Conservation (phyloP, 1,139 yeast genomes). For the Sporopachydermia cereana region DNA sequence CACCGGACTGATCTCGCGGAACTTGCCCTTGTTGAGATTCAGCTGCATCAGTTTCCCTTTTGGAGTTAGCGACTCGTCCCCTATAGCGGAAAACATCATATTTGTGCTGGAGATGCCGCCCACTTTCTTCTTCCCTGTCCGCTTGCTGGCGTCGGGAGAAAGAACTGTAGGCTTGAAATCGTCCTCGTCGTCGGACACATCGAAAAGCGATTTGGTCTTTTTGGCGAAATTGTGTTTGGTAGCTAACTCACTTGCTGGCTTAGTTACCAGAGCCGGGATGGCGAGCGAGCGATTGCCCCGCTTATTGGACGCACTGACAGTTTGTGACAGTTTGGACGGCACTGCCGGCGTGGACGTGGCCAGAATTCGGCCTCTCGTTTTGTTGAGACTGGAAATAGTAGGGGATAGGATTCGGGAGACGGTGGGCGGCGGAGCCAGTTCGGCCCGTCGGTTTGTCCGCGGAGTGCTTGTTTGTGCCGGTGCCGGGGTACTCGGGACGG, state of each 20-base stretch:
- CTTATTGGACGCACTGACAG: background rate
- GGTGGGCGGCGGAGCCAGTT: background rate
- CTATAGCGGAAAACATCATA: conserved; percentile 5
- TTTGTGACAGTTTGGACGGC: conserved; percentile 2
- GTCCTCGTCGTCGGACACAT: conserved; percentile 4
- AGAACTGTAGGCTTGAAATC: background rate
- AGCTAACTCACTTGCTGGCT: conserved; percentile 6
- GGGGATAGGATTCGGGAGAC: background rate
- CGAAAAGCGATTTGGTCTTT: conserved; percentile 2
- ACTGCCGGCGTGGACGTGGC: conserved; percentile 3
- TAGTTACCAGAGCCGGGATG: background rate
- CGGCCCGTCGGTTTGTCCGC: background rate
- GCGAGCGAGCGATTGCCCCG: background rate
- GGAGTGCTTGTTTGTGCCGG: background rate
- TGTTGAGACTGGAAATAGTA: conserved; percentile 1
- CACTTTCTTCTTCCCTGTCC: conserved; percentile 3
- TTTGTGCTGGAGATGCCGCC: background rate
- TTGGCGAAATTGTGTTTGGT: conserved; percentile 5
- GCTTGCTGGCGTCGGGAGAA: background rate
- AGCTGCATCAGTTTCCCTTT: conserved; percentile 4
- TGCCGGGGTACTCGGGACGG: background rate
- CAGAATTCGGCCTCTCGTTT: conserved; percentile 4
- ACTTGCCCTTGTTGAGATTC: background rate
- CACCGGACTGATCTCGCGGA: conserved; percentile 6
- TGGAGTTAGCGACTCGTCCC: background rate